A percentile compares a stretch with the other conserved stretches of the same genome.
phyloP scores from a whole-genome alignment of 139 green algal species.

The Chlorella sorokiniana region DNA sequence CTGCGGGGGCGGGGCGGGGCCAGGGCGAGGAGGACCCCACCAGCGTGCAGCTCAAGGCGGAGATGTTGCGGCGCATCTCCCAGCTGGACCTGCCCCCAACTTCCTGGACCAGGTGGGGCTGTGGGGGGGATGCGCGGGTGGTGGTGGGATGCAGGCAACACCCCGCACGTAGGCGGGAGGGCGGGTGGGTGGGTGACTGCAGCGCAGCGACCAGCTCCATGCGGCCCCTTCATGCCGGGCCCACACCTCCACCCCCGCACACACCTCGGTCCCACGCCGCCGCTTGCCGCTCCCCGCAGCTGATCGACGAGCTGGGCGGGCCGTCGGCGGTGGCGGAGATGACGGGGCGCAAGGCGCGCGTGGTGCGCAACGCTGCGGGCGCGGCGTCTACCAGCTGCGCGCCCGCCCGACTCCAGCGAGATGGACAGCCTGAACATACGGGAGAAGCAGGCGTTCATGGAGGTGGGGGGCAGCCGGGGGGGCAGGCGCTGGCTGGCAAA shows the following conservation, averaged over 20 bases:
- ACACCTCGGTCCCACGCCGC: neutral
- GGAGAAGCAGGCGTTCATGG: slow-evolving; percentile 79
- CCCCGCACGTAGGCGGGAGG: too few relatives aligned
- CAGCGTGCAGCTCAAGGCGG: slow-evolving; percentile 17
- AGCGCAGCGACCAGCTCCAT: too few relatives aligned
- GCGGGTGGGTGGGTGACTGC: too few relatives aligned
- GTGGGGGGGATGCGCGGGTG: too few relatives aligned
- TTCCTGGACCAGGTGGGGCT: slow-evolving; percentile 84
- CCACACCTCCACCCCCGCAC: neutral
- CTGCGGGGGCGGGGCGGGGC: neutral
- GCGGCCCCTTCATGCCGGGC: neutral
- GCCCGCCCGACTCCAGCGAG: slow-evolving; percentile 70
- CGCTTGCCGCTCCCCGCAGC: slow-evolving; percentile 7
- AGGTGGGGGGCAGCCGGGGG: slow-evolving; percentile 10
- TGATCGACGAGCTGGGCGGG: slow-evolving; percentile 84
- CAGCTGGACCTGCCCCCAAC: slow-evolving; percentile 80
- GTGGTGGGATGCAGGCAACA: too few relatives aligned
- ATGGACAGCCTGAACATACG: slow-evolving; percentile 87
- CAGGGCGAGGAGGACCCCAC: slow-evolving; percentile 18
- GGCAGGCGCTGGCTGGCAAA: neutral
- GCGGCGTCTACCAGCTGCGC: slow-evolving; percentile 63
- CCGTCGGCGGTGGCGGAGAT: slow-evolving; percentile 77
- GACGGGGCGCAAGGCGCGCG: slow-evolving; percentile 72
- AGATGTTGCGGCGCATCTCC: slow-evolving; percentile 53
- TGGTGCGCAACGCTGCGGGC: slow-evolving; percentile 50